Base-by-base conservation (phyloP, 2,329 filamentous ascomycete genomes). In the Dendryphion nanum region DNA sequence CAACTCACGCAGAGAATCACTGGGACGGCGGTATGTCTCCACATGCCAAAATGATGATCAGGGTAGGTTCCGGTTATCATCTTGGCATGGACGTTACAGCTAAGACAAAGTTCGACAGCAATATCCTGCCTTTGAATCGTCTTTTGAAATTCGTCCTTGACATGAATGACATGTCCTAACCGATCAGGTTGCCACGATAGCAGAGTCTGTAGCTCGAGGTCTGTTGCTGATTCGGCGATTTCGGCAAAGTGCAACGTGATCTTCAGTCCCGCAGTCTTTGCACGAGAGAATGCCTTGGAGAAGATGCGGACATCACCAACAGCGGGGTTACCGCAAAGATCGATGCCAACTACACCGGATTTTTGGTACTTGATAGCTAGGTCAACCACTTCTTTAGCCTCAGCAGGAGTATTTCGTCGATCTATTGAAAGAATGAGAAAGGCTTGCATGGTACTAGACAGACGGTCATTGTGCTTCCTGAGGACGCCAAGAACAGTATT, bases 201-300 rank as follows among this genome's bases (percentile, higher is more conserved):
- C 37, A 93, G 64, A 2, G 74, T 77, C 10, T 70, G 60, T 12
- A 91, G 69, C 67, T 93, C 87, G 5, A 67, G 61, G 2, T 74
- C 68, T 2, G 74, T 74, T 0, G 75, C 75, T 6, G 79, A 82
- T 3, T 68, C 67, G 30, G 76, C 71, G 1, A 78, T 74, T 64
- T 93, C 88, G 2, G 83, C 88, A 58, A 93, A 93, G 61, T 93
- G 88, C 36, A 91, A 66, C 0, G 87, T 90, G 18, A 89, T 64
- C 1, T 74, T 74, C 13, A 93, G 61, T 0, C 77, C 78, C 1
- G 72, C 57, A 0, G 54, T 59, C 42, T 72, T 76, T 4, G 84
- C 85, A 38, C 71, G 67, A 1, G 60, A 51, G 48, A 93, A 85
- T 0, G 80, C 75, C 1, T 73, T 66, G 2, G 70, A 67, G 58